A percentile compares a stretch with the other conserved stretches of the same genome.
Conservation (phyloP, 257 asterid species). For the Ligustrum vulgare region DNA sequence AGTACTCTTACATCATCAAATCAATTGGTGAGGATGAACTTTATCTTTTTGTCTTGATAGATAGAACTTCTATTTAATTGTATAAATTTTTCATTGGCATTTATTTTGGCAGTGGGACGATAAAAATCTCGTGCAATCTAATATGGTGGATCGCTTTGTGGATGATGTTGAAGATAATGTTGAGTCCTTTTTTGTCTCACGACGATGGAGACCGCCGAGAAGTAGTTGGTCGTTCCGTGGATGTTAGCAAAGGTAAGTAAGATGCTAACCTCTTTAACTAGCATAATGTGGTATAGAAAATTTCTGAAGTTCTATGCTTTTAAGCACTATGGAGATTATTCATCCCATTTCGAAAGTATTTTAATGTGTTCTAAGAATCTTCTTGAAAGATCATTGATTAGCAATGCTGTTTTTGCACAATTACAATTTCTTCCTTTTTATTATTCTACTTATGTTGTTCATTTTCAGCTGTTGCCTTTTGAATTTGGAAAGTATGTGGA, state of each 20-base stretch:
- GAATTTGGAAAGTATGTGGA: not conserved
- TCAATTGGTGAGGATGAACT: constrained; percentile 60
- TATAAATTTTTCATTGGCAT: constrained; percentile 29
- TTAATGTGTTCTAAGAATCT: not conserved
- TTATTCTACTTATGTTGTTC: not conserved
- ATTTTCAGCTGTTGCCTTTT: not conserved
- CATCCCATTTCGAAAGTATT: not conserved
- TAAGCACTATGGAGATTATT: not conserved
- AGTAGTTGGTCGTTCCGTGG: constrained; percentile 85
- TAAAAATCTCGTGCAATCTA: constrained; percentile 90
- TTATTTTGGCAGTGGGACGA: constrained; percentile 85
- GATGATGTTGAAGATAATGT: constrained; percentile 96
- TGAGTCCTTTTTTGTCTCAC: constrained; percentile 85
- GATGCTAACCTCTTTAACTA: constrained; percentile 2
- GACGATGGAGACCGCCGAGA: constrained; percentile 94
- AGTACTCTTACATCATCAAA: constrained; percentile 88
- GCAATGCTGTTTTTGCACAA: not conserved
- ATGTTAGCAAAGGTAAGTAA: constrained; percentile 75
- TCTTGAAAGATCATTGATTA: not conserved
- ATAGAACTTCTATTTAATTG: constrained; percentile 2
- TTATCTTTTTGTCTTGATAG: constrained; percentile 13
- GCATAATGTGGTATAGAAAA: not conserved
- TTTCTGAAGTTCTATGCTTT: constrained; percentile 10
- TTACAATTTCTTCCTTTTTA: not conserved
- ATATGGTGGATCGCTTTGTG: constrained; percentile 97